Conservation (phyloP, 805 yeast genomes). For the Wickerhamomyces bovis region DNA sequence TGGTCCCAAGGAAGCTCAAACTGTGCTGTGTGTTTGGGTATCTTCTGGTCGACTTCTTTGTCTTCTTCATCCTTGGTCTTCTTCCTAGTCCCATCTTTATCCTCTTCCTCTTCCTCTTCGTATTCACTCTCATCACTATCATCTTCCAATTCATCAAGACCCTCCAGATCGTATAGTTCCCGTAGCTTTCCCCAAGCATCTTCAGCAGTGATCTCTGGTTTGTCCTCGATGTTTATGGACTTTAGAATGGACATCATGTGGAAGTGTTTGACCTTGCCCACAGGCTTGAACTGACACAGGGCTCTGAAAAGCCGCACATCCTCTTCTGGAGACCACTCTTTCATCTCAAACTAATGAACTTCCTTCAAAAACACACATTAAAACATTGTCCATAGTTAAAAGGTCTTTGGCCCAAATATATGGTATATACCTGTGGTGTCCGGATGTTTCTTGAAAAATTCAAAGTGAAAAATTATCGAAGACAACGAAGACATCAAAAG, state of each 20-base stretch:
- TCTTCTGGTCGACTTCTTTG: not conserved
- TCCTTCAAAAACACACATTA: not conserved
- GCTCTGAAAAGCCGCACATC: slow-evolving; percentile 58
- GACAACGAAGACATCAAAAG: not conserved
- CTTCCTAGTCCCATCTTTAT: slow-evolving; percentile 1
- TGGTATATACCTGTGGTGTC: slow-evolving; percentile 1
- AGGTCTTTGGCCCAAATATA: no score
- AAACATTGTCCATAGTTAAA: no score
- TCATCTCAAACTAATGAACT: not conserved
- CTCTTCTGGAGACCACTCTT: slow-evolving; percentile 52
- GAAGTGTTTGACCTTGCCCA: slow-evolving; percentile 39
- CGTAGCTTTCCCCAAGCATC: slow-evolving; percentile 56
- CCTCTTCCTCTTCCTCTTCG: slow-evolving; percentile 2
- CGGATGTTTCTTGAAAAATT: not conserved
- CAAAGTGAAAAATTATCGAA: not conserved
- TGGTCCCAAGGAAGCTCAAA: slow-evolving; percentile 40
- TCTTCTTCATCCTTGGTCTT: slow-evolving; percentile 3
- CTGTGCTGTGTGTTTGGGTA: not conserved
- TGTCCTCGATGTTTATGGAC: slow-evolving; percentile 10
- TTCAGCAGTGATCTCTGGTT: slow-evolving; percentile 34
- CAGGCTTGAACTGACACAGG: slow-evolving; percentile 62
- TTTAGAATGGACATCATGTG: slow-evolving; percentile 30
- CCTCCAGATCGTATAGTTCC: slow-evolving; percentile 48
- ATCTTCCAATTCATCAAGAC: slow-evolving; percentile 50
- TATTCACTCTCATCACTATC: slow-evolving; percentile 13